Base-by-base conservation (phyloP, 176 grass and related monocot genomes). In the Aechmea fasciata region DNA sequence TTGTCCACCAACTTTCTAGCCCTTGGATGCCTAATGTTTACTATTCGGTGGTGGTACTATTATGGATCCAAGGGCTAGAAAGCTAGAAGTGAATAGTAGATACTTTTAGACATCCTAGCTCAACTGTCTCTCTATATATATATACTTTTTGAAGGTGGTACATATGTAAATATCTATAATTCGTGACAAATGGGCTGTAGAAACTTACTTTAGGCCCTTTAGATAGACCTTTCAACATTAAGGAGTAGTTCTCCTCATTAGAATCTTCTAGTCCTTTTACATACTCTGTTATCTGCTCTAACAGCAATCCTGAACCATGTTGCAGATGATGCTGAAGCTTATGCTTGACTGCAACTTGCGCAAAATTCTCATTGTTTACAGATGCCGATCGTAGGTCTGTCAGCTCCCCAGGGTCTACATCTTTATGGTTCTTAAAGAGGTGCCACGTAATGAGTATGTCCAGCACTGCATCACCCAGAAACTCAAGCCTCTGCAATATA, bases 341-440 rank as follows among this genome's bases (percentile, higher is more conserved):
- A 71, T 97, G 77, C 73, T 73, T 90, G 47, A 90, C 86, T 47
- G 93, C 86, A 68, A 86, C 73, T 80, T 81, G 89, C 70, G 93
- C 89, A 74, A 97, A 97, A 69, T 91, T 92, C 66, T 92, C 84
- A 25, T 97, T 97, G 67, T 90, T 97, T 64, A 97, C 93, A 41
- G 89, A 97, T 65, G 89, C 89, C 57, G 86, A 90, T 15, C 93
- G 78, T 75, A 97, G 79, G 84, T 92, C 89, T 70, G 89, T 97
- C 77, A 97, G 70, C 69, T 92, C 84, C 53, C 89, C 93, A 47
- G 91, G 89, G 67, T 81, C 82, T 13, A 77, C 78, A 65, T 97
- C 82, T 74, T 80, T 81, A 76, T 97, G 76, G 67, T 62, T 81
- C 74, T 83, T 24, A 86, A 90, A 97, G 53, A 87, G 68, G 75